Conservation (phyloP, 192 early-diverging fungal species). For the Entomortierella chlamydospora region DNA sequence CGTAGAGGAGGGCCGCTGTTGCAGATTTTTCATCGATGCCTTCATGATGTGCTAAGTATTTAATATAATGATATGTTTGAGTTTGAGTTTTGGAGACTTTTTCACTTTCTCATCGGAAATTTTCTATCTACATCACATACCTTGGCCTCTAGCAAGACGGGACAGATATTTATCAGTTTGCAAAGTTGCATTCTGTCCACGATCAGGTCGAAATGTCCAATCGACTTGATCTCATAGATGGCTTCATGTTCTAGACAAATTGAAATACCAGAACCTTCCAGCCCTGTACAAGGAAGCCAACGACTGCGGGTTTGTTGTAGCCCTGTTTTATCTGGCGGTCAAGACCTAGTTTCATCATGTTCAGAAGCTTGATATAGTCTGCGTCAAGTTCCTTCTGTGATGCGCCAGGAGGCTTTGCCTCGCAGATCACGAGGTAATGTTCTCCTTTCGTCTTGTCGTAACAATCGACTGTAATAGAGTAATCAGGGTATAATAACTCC, state of each 20-base stretch:
- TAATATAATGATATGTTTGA: not conserved
- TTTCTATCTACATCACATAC: constrained; percentile 13
- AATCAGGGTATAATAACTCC: constrained; percentile 20
- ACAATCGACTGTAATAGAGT: constrained; percentile 24
- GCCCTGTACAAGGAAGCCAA: constrained; percentile 26
- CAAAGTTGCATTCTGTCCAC: constrained; percentile 35
- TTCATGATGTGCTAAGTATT: constrained; percentile 21
- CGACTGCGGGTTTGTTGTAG: constrained; percentile 16
- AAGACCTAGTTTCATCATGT: constrained; percentile 34
- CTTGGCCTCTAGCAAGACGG: constrained; percentile 27
- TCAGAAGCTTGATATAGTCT: constrained; percentile 35
- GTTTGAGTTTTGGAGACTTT: constrained; percentile 8
- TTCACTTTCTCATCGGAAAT: not conserved
- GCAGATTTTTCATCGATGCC: constrained; percentile 28
- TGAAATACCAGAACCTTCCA: constrained; percentile 23
- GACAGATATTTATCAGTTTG: constrained; percentile 41
- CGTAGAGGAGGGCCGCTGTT: constrained; percentile 13
- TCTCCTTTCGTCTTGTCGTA: constrained; percentile 18
- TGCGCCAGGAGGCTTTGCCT: constrained; percentile 30
- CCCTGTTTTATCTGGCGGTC: constrained; percentile 28
- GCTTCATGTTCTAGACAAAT: constrained; percentile 32
- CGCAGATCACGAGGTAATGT: constrained; percentile 25
- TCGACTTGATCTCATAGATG: constrained; percentile 25
- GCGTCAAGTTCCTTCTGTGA: constrained; percentile 31
- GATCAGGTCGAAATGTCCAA: constrained; percentile 33